These are phyloP conservation scores for Penicillium desertorum DNA, from an alignment of 495 filamentous ascomycete genomes.

Conservation along the genomic window DNA sequence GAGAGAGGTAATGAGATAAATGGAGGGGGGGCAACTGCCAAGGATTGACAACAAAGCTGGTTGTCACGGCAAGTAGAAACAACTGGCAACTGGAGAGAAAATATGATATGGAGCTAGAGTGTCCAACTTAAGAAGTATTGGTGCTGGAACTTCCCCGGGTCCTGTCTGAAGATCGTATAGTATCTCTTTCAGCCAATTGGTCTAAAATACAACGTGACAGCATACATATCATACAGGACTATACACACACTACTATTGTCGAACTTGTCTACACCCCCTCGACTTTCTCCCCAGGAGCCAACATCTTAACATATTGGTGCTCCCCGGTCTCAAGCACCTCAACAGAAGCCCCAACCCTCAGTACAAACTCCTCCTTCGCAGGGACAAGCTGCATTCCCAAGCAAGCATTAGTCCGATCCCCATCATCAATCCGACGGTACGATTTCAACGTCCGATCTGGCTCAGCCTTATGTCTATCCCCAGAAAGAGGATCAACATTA, in stretches of 20 bases:
- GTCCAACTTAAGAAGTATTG: background rate
- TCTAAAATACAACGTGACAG: background rate
- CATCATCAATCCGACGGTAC: constrained; percentile 72
- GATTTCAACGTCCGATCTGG: constrained; percentile 70
- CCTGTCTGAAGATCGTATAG: background rate
- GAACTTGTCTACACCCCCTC: constrained; percentile 31
- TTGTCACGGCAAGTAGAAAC: no score
- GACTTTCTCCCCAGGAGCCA: constrained; percentile 41
- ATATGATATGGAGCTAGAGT: no score
- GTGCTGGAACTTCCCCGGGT: background rate
- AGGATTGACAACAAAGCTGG: no score
- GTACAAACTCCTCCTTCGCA: constrained; percentile 32
- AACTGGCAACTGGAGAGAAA: no score
- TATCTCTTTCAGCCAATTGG: no score
- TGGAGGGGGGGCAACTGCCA: no score
- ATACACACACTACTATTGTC: background rate
- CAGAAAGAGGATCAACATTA: constrained; percentile 76
- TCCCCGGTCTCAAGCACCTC: constrained; percentile 59
- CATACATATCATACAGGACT: background rate
- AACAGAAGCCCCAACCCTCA: constrained; percentile 62
- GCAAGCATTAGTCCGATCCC: constrained; percentile 67
- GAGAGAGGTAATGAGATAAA: background rate
- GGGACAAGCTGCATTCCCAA: constrained; percentile 65
- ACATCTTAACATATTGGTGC: constrained; percentile 61
- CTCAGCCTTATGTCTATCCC: constrained; percentile 66